Evolutionary conservation across 441 rosid genomes (phyloP).

Genomic region (Daphne laureola): DNA sequence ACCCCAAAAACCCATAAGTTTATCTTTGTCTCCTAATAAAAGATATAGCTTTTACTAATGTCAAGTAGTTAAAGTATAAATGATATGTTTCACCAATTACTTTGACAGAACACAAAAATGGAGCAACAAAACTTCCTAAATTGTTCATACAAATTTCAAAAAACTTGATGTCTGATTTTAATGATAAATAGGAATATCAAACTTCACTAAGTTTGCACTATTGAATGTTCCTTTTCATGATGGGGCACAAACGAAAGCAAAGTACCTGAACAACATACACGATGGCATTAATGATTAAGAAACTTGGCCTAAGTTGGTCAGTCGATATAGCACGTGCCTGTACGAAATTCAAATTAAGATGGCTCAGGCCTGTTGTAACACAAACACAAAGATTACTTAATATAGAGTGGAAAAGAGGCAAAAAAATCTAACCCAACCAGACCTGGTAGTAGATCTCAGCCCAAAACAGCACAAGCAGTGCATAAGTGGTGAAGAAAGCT

Average conservation of each 20-base stretch:
- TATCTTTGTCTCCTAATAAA: no score
- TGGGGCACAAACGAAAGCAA: slow-evolving; percentile 14
- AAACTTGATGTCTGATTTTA: neutral
- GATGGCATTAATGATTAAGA: slow-evolving; percentile 70
- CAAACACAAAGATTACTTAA: neutral
- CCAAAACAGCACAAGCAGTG: slow-evolving; percentile 88
- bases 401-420: neutral
- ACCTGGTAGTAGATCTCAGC: slow-evolving; percentile 97
- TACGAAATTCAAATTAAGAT: slow-evolving; percentile 16
- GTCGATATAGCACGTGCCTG: slow-evolving; percentile 92
- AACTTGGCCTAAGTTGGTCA: slow-evolving; percentile 78
- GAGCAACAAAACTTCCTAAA: slow-evolving; percentile 4
- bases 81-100: neutral
- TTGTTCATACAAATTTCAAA: neutral
- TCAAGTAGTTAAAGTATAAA: no score
- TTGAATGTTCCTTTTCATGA: slow-evolving; percentile 11
- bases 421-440: neutral
- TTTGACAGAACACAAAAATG: neutral
- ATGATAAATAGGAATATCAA: neutral
- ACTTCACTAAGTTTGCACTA: slow-evolving; percentile 11
- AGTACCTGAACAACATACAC: slow-evolving; percentile 73
- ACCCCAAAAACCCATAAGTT: no score
- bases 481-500: slow-evolving; percentile 86
- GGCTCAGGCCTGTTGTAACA: neutral
- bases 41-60: no score